Conservation (phyloP, 2,329 filamentous ascomycete genomes). For the Epicoccum nigrum region DNA sequence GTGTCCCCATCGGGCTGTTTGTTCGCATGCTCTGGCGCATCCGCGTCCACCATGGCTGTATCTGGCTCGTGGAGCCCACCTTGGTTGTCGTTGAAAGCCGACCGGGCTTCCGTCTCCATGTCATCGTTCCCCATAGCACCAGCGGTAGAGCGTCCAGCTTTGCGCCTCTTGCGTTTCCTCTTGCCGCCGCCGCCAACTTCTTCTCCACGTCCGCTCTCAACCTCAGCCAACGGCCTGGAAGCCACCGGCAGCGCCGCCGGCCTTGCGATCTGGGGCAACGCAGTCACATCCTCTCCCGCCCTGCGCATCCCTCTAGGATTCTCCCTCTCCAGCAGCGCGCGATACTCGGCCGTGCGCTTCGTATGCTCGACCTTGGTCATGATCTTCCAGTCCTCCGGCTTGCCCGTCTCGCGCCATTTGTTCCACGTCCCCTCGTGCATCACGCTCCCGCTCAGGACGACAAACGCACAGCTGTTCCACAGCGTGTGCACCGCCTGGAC, state of each 20-base stretch:
- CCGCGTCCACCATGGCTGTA: not conserved
- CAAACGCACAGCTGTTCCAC: slow-evolving; percentile 43
- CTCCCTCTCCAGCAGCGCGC: slow-evolving; percentile 30
- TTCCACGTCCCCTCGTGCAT: slow-evolving; percentile 38
- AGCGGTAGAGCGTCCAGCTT: slow-evolving; percentile 5
- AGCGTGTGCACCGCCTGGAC: slow-evolving; percentile 42
- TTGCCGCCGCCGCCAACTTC: slow-evolving; percentile 10
- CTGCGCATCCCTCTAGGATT: slow-evolving; percentile 30
- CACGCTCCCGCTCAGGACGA: slow-evolving; percentile 43
- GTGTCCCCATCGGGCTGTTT: not conserved
- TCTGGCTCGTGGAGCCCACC: not conserved
- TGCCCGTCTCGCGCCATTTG: slow-evolving; percentile 36
- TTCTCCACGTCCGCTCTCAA: slow-evolving; percentile 4
- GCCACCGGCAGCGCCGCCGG: slow-evolving; percentile 25
- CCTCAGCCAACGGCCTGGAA: not conserved
- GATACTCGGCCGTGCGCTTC: slow-evolving; percentile 40
- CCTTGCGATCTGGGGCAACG: slow-evolving; percentile 27
- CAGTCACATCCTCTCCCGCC: slow-evolving; percentile 1
- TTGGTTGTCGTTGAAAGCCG: not conserved
- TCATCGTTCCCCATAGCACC: no score
- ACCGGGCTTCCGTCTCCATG: no score
- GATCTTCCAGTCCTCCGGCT: slow-evolving; percentile 43
- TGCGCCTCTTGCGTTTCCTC: slow-evolving; percentile 33
- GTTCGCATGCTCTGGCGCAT: slow-evolving; percentile 8
- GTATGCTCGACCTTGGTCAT: slow-evolving; percentile 45